These are phyloP conservation scores for Sporothrix brunneoviolacea DNA, from an alignment of 2,329 filamentous ascomycete genomes.

Conservation along the genomic window DNA sequence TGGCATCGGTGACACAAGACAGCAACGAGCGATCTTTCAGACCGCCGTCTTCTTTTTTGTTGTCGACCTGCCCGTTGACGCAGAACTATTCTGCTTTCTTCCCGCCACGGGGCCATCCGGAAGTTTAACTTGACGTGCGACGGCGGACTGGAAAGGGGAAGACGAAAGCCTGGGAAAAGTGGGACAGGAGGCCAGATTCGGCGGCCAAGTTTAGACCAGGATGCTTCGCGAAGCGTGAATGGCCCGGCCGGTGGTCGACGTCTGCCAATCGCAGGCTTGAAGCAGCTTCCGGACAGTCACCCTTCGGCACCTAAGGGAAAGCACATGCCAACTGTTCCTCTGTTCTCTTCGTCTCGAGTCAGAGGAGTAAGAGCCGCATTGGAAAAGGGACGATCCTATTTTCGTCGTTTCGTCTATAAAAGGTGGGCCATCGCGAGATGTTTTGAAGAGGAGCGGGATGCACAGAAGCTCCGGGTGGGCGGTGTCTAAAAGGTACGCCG, in stretches of 20 bases:
- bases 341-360: not conserved
- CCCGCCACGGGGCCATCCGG: constrained; percentile 16
- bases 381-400: not conserved
- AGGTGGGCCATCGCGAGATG: not conserved
- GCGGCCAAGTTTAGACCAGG: constrained; percentile 18
- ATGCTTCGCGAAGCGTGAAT: constrained; percentile 18
- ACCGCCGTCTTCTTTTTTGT: not conserved
- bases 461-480: constrained; percentile 1
- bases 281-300: constrained; percentile 19
- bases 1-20: too few relatives aligned
- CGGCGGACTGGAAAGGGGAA: not conserved
- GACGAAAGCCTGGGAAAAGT: constrained; percentile 15
- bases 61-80: not conserved
- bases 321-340: constrained; percentile 22
- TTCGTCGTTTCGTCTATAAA: not conserved
- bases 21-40: not conserved
- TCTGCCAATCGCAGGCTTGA: constrained; percentile 25
- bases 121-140: constrained; percentile 4
- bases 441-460: not conserved
- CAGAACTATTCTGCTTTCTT: not conserved
- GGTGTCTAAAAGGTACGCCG: not conserved
- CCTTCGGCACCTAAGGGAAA: constrained; percentile 15
- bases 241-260: constrained; percentile 6
- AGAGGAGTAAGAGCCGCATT: constrained; percentile 24
- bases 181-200: constrained; percentile 23